These are phyloP conservation scores for Fusarium protoensiforme DNA, from an alignment of 2,329 filamentous ascomycete genomes.

Conservation along the genomic window DNA sequence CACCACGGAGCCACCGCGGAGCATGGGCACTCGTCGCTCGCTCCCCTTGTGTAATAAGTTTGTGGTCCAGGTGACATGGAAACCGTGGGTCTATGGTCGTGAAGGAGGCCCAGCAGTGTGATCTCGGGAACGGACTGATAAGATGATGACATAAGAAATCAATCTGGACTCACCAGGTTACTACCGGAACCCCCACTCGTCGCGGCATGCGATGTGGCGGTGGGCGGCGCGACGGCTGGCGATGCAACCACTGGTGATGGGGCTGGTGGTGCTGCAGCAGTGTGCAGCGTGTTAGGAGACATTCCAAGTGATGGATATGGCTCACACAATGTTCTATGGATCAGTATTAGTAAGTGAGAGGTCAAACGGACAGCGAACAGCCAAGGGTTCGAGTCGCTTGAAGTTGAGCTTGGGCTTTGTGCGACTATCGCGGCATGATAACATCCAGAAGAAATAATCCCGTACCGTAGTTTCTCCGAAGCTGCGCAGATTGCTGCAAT, in stretches of 20 bases:
- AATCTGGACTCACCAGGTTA: constrained; percentile 52
- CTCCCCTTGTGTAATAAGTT: not conserved
- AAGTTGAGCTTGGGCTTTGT: not conserved
- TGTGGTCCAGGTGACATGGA: constrained; percentile 6
- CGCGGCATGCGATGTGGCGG: constrained; percentile 50
- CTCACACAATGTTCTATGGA: constrained; percentile 26
- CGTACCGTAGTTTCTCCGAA: constrained; percentile 55
- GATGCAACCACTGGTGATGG: not conserved
- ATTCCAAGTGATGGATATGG: constrained; percentile 37
- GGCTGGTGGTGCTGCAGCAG: constrained; percentile 38
- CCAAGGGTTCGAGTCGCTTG: not conserved
- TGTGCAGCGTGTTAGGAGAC: constrained; percentile 50
- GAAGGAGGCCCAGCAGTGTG: constrained; percentile 7
- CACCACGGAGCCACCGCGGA: not conserved
- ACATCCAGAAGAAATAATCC: not conserved
- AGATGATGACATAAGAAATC: constrained; percentile 20
- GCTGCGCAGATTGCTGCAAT: not conserved
- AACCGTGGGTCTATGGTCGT: not conserved
- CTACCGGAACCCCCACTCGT: constrained; percentile 53
- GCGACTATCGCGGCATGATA: not conserved
- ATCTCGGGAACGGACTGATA: constrained; percentile 8
- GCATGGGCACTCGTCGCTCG: constrained; percentile 5
- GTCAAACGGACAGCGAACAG: constrained; percentile 1
- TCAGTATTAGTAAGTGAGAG: constrained; percentile 30
- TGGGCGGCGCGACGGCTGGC: not conserved